A percentile compares a stretch with the other conserved stretches of the same genome.
phyloP scores from a whole-genome alignment of 2,329 filamentous ascomycete genomes.

The Orbilia quercus region DNA sequence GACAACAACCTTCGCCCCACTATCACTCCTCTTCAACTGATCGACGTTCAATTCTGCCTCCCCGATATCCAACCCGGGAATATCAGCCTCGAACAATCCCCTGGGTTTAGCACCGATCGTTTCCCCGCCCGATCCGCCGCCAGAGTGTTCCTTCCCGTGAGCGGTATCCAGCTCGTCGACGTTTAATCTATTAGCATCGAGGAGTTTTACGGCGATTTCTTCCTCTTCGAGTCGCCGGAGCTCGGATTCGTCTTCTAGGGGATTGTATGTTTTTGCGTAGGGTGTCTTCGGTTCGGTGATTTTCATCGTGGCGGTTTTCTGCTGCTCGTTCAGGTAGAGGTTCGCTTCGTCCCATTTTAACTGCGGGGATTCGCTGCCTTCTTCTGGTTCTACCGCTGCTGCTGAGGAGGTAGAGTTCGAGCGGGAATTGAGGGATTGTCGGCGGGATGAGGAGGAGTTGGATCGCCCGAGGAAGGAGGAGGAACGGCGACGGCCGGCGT shows the following conservation, averaged over 20 bases:
- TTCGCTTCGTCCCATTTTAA: conserved; percentile 99
- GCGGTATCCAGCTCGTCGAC: conserved; percentile 54
- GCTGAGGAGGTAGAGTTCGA: conserved; percentile 64
- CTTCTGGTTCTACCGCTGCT: conserved; percentile 66
- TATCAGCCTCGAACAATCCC: conserved; percentile 73
- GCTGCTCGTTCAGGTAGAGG: conserved; percentile 94
- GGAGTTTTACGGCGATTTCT: conserved; percentile 63
- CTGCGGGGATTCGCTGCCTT: conserved; percentile 71
- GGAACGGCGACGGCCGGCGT: conserved; percentile 87
- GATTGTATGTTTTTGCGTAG: conserved; percentile 91
- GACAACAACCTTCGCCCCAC: conserved; percentile 28
- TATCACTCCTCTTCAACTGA: conserved; percentile 42
- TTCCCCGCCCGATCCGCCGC: conserved; percentile 41
- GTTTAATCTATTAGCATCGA: conserved; percentile 52
- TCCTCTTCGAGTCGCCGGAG: conserved; percentile 73
- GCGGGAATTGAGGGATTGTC: conserved; percentile 71
- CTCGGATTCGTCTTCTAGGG: conserved; percentile 85
- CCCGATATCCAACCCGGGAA: conserved; percentile 89
- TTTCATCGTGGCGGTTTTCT: conserved; percentile 96
- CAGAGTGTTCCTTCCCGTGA: conserved; percentile 49
- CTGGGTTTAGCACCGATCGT: conserved; percentile 40
- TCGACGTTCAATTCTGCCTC: conserved; percentile 81
- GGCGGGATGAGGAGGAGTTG: conserved; percentile 72
- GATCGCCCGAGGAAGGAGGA: conserved; percentile 75
- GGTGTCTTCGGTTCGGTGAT: conserved; percentile 99